A percentile compares a stretch with the other conserved stretches of the same genome.
These are phyloP conservation scores for Lojkania enalia DNA, from an alignment of 2,329 filamentous ascomycete species.

Conservation along the genomic window DNA sequence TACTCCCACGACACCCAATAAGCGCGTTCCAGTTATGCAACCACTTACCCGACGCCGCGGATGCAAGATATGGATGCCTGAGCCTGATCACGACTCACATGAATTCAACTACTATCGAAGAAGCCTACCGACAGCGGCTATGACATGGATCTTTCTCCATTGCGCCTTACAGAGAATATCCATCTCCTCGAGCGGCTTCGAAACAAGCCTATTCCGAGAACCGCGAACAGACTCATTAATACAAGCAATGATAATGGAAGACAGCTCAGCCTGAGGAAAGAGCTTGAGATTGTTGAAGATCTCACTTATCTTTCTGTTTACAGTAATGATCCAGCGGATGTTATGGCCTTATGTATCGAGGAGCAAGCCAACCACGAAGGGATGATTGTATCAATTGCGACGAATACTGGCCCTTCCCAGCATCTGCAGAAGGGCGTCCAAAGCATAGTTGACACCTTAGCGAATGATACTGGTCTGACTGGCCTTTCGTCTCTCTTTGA, in stretches of 20 bases:
- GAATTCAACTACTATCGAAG: not conserved
- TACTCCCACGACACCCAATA: not conserved
- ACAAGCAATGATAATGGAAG: conserved; percentile 1
- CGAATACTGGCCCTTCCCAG: conserved; percentile 4
- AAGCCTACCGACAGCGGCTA: not conserved
- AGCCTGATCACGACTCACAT: not conserved
- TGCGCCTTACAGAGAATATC: conserved; percentile 17
- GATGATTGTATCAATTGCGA: conserved; percentile 9
- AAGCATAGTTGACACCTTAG: not conserved
- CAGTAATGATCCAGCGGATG: conserved; percentile 11
- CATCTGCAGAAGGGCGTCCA: conserved; percentile 5
- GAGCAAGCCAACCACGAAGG: conserved; percentile 10
- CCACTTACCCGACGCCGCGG: not conserved
- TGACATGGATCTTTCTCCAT: conserved; percentile 9
- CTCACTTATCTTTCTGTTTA: conserved; percentile 14
- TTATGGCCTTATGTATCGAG: conserved; percentile 17
- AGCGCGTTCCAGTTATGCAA: not conserved
- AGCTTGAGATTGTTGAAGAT: conserved; percentile 12
- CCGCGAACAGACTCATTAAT: not conserved
- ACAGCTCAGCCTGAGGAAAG: conserved; percentile 7
- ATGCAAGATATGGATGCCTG: not conserved
- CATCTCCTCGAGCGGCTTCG: conserved; percentile 9
- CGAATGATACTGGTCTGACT: too few relatives aligned
- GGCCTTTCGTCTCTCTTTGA: too few relatives aligned
- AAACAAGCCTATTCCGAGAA: conserved; percentile 9